These are phyloP conservation scores for Capronia epimyces DNA, from an alignment of 2,329 filamentous ascomycete species.

Conservation along the genomic window DNA sequence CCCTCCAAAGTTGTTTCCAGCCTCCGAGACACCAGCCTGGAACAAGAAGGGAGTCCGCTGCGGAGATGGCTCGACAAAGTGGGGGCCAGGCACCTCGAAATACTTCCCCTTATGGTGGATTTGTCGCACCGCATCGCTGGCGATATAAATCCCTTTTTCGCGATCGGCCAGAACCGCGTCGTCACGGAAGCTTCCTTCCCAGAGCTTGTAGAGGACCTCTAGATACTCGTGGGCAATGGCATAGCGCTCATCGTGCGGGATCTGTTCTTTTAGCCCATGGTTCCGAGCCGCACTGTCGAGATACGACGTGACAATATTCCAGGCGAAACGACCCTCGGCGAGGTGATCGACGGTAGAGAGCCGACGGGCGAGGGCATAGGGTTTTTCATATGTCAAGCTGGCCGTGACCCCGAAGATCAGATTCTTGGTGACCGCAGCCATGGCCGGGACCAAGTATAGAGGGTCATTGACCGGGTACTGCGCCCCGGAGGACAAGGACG, in stretches of 20 bases:
- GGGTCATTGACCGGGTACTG: constrained; percentile 50
- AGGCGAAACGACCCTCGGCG: constrained; percentile 59
- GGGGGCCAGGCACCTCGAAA: constrained; percentile 42
- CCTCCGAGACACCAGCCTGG: constrained; percentile 45
- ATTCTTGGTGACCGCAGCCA: constrained; percentile 62
- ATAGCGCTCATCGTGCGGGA: constrained; percentile 60
- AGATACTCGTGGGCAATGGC: constrained; percentile 58
- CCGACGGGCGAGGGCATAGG: constrained; percentile 61
- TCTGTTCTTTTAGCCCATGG: constrained; percentile 53
- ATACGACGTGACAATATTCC: constrained; percentile 64
- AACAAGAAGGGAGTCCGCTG: constrained; percentile 47
- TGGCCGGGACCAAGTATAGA: constrained; percentile 57
- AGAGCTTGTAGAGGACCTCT: constrained; percentile 15
- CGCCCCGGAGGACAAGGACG: constrained; percentile 37
- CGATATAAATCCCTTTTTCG: constrained; percentile 52
- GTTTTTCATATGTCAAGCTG: constrained; percentile 63
- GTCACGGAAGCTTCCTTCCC: constrained; percentile 41
- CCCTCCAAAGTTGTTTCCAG: constrained; percentile 45
- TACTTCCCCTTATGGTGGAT: constrained; percentile 59
- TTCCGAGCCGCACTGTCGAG: constrained; percentile 62
- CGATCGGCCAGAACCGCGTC: constrained; percentile 51
- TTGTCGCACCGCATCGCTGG: constrained; percentile 52
- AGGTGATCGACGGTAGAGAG: constrained; percentile 62
- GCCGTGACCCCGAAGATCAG: constrained; percentile 64
- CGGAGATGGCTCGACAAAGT: constrained; percentile 47